Evolutionary conservation across 1,139 yeast species (phyloP).

Genomic region (Yarrowia galli): DNA sequence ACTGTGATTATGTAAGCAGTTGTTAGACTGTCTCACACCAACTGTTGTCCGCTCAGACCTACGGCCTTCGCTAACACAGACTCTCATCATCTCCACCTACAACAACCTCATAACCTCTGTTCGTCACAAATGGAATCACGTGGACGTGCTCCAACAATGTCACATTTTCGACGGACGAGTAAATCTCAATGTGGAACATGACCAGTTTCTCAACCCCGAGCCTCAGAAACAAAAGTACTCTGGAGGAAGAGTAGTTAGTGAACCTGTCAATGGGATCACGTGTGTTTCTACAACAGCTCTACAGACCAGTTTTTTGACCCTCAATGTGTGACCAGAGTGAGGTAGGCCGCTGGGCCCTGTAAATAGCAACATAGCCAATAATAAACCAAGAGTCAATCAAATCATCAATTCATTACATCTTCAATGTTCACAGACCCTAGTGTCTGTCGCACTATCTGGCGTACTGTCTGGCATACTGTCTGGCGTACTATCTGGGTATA

Average conservation of each 20-base stretch:
- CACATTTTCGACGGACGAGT: conserved; percentile 18
- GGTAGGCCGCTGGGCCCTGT: too few species aligned
- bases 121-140: conserved; percentile 19
- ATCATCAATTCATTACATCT: conserved; percentile 23
- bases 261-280: conserved; percentile 5
- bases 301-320: conserved; percentile 1
- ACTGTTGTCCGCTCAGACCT: background rate
- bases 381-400: background rate
- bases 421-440: background rate
- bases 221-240: conserved; percentile 6
- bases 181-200: background rate
- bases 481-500: too few species aligned
- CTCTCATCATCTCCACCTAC: background rate
- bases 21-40: background rate
- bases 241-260: background rate
- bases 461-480: too few species aligned
- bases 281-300: conserved; percentile 6
- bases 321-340: background rate
- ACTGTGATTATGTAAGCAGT: too few species aligned
- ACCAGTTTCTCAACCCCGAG: background rate
- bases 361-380: too few species aligned
- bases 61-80: background rate
- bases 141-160: conserved; percentile 25
- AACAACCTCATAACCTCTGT: background rate
- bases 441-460: background rate